Conservation (phyloP, 2,329 filamentous ascomycete species). For the Lecanicillium sp. region DNA sequence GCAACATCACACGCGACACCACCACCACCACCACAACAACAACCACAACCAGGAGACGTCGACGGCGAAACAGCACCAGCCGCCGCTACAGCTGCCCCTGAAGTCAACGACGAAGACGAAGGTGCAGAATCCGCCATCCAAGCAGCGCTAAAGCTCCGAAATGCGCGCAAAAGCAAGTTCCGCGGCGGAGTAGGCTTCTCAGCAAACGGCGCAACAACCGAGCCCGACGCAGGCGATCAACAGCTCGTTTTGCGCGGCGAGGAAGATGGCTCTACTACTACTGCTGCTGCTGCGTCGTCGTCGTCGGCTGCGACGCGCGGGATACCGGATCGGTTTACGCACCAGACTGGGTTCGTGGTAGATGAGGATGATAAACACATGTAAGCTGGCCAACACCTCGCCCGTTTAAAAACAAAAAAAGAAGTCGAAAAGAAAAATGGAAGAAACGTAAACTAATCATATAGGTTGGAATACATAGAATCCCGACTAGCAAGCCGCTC, state of each 20-base stretch:
- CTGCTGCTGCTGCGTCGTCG: no score
- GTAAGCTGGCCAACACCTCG: constrained; percentile 44
- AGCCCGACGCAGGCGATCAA: constrained; percentile 21
- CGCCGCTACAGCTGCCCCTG: constrained; percentile 6
- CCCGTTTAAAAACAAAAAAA: constrained; percentile 18
- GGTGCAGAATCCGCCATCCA: constrained; percentile 29
- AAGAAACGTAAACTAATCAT: constrained; percentile 65
- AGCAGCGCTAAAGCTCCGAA: constrained; percentile 45
- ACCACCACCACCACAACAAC: constrained; percentile 7
- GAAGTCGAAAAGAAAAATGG: no score
- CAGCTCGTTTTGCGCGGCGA: constrained; percentile 27
- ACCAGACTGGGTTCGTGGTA: constrained; percentile 60
- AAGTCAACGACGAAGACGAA: constrained; percentile 8
- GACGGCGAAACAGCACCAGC: no score
- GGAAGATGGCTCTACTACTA: constrained; percentile 22
- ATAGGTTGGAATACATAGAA: constrained; percentile 81
- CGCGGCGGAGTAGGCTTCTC: constrained; percentile 46
- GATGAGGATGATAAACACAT: constrained; percentile 67
- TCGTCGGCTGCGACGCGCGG: constrained; percentile 14
- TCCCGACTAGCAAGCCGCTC: constrained; percentile 61
- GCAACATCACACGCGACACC: constrained; percentile 4
- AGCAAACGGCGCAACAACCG: constrained; percentile 11
- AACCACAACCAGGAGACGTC: no score
- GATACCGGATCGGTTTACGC: constrained; percentile 51
- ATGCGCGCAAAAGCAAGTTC: constrained; percentile 38